phyloP scores from a whole-genome alignment of 352 stramenopile species.

The Globisporangium carolinianum region DNA sequence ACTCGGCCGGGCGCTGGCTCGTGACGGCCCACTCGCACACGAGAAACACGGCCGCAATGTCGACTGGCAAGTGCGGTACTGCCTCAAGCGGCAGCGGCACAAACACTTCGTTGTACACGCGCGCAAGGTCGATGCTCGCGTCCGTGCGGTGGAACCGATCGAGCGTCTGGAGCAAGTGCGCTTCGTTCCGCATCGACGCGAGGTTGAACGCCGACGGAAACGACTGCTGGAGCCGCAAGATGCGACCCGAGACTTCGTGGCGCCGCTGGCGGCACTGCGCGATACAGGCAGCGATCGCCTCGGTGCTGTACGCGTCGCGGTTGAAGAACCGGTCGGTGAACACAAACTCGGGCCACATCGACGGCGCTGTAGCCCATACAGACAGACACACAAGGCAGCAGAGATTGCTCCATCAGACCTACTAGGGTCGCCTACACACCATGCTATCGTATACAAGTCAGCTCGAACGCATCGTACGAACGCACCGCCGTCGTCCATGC shows the following conservation, averaged over 20 bases:
- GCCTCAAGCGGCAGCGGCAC: conserved; percentile 29
- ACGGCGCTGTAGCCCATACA: conserved; percentile 27
- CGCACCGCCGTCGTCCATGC: conserved; percentile 76
- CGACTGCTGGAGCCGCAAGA: conserved; percentile 54
- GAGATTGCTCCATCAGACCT: too few relatives aligned
- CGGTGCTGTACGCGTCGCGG: conserved; percentile 28
- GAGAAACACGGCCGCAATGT: conserved; percentile 61
- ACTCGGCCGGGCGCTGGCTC: conserved; percentile 71
- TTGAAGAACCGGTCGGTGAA: conserved; percentile 75
- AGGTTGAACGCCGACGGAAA: conserved; percentile 24
- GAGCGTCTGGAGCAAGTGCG: conserved; percentile 67
- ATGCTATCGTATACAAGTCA: background rate
- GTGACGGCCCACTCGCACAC: conserved; percentile 83
- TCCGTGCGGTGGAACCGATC: conserved; percentile 79
- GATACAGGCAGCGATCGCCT: conserved; percentile 51
- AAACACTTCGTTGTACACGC: conserved; percentile 74
- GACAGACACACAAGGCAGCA: too few relatives aligned
- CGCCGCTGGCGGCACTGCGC: conserved; percentile 37
- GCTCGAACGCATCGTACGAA: background rate
- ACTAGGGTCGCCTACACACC: background rate
- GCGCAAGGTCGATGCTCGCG: conserved; percentile 54
- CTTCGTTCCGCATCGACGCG: conserved; percentile 59
- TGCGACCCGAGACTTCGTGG: conserved; percentile 53
- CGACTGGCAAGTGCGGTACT: conserved; percentile 41
- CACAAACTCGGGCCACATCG: conserved; percentile 65